A percentile compares a stretch with the other conserved stretches of the same genome.
These are phyloP conservation scores for Aspergillus haitiensis DNA, from an alignment of 495 filamentous ascomycete genomes.

Conservation along the genomic window DNA sequence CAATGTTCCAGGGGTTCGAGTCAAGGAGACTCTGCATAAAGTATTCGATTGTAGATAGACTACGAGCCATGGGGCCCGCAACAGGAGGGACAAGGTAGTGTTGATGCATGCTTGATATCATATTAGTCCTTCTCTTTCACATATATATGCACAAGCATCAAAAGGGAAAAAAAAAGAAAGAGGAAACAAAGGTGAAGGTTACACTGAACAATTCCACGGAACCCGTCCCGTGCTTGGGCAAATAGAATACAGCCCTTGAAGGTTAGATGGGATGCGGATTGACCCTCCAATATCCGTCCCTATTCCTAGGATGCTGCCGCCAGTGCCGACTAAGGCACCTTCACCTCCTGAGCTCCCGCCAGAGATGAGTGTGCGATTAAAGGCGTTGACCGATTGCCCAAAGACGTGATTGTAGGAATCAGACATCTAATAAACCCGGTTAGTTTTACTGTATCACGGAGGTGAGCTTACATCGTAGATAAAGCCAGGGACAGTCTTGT, in stretches of 20 bases:
- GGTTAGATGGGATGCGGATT: slow-evolving; percentile 63
- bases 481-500: no score
- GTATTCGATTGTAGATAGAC: slow-evolving; percentile 40
- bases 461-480: no score
- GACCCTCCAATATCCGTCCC: slow-evolving; percentile 70
- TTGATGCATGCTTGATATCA: slow-evolving; percentile 23
- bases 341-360: slow-evolving; percentile 71
- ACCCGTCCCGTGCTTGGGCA: slow-evolving; percentile 61
- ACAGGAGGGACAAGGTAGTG: slow-evolving; percentile 38
- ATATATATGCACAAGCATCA: background rate
- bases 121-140: background rate
- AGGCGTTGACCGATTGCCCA: slow-evolving; percentile 57
- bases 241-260: slow-evolving; percentile 64
- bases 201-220: slow-evolving; percentile 47
- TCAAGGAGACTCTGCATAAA: slow-evolving; percentile 43
- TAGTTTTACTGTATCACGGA: no score
- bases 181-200: background rate
- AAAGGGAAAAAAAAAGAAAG: background rate
- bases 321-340: slow-evolving; percentile 58
- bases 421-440: slow-evolving; percentile 51
- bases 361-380: slow-evolving; percentile 54
- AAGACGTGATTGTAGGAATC: slow-evolving; percentile 44
- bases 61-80: slow-evolving; percentile 46
- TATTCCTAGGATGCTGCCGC: slow-evolving; percentile 63
- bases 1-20: slow-evolving; percentile 41